These are phyloP conservation scores for Xylaria flabelliformis DNA, from an alignment of 495 filamentous ascomycete genomes.

Conservation along the genomic window DNA sequence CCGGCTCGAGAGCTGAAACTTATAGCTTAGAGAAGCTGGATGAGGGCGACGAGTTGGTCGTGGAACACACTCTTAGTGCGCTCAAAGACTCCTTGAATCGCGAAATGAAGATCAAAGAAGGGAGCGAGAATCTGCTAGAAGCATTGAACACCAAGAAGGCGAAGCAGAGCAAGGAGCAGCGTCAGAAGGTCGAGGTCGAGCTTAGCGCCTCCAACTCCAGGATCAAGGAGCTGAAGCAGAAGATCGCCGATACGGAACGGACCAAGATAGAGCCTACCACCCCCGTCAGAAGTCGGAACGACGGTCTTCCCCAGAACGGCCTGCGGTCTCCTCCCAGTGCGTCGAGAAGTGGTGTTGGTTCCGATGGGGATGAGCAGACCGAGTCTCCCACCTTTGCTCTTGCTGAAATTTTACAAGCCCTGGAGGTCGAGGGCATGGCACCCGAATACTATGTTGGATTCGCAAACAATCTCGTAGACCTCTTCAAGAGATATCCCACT, in stretches of 20 bases:
- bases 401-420: slow-evolving; percentile 81
- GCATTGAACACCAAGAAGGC: slow-evolving; percentile 92
- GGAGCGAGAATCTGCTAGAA: slow-evolving; percentile 96
- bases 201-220: slow-evolving; percentile 89
- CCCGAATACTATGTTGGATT: slow-evolving; percentile 93
- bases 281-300: slow-evolving; percentile 71
- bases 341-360: slow-evolving; percentile 56
- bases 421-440: slow-evolving; percentile 85
- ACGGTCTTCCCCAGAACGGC: slow-evolving; percentile 69
- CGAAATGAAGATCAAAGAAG: slow-evolving; percentile 96
- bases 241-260: slow-evolving; percentile 72
- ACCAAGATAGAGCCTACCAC: slow-evolving; percentile 70
- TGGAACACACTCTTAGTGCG: slow-evolving; percentile 75
- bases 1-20: slow-evolving; percentile 71
- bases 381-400: slow-evolving; percentile 92
- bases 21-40: slow-evolving; percentile 67
- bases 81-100: slow-evolving; percentile 85
- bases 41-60: slow-evolving; percentile 64
- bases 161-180: slow-evolving; percentile 93
- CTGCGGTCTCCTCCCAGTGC: slow-evolving; percentile 70
- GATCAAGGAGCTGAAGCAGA: slow-evolving; percentile 79
- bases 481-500: slow-evolving; percentile 91
- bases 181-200: slow-evolving; percentile 85
- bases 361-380: slow-evolving; percentile 70
- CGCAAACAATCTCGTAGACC: slow-evolving; percentile 87